phyloP scores from a whole-genome alignment of 768 basidiomycete genomes.

The Boletus barrowsii region DNA sequence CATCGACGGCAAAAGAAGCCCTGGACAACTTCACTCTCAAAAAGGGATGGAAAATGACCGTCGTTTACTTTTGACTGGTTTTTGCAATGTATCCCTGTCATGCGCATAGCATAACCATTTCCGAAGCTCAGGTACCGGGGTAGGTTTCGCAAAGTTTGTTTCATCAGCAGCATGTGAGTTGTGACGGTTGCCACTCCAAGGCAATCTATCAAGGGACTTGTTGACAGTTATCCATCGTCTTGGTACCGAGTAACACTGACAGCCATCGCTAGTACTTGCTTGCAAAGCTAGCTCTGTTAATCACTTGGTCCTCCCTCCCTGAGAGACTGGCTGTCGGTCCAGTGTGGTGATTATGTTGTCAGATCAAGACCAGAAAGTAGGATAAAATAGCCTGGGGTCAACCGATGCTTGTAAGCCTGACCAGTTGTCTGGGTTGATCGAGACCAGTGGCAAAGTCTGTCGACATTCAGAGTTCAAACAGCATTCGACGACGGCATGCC shows the following conservation, averaged over 20 bases:
- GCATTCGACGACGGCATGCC: not conserved
- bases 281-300: not conserved
- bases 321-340: no score
- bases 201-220: not conserved
- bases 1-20: conserved; percentile 74
- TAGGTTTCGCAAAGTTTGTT: not conserved
- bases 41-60: conserved; percentile 81
- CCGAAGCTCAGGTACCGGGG: conserved; percentile 41
- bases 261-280: not conserved
- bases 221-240: not conserved
- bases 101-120: conserved; percentile 5
- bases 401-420: no score
- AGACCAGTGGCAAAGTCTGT: no score
- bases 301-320: no score
- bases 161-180: not conserved
- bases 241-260: no score
- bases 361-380: no score
- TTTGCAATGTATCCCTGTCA: conserved; percentile 11
- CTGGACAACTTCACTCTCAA: conserved; percentile 85
- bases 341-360: no score
- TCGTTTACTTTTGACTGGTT: conserved; percentile 54
- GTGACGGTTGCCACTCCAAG: not conserved
- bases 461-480: no score
- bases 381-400: no score
- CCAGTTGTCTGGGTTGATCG: no score